Conservation (phyloP, 768 basidiomycete genomes). For the Sarcodon aspratus region DNA sequence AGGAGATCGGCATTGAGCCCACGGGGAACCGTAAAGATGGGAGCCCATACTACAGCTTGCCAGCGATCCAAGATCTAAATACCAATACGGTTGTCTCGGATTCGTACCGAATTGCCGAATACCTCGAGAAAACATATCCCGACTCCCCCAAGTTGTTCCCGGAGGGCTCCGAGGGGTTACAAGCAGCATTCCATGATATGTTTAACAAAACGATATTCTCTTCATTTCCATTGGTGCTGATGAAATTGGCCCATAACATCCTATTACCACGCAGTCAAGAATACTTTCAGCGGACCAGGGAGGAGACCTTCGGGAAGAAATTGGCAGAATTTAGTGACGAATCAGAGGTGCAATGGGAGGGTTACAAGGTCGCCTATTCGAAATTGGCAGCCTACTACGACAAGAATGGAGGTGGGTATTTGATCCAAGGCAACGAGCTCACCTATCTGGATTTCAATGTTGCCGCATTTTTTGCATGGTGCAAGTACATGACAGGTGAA, state of each 20-base stretch:
- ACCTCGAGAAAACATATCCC: no score
- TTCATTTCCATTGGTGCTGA: no score
- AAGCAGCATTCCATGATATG: no score
- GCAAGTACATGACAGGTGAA: conserved; percentile 20
- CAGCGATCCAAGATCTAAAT: no score
- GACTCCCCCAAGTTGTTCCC: conserved; percentile 24
- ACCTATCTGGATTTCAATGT: conserved; percentile 31
- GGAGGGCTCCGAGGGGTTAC: conserved; percentile 15
- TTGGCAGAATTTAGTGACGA: conserved; percentile 23
- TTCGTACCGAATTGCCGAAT: conserved; percentile 16
- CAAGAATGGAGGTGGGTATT: conserved; percentile 3
- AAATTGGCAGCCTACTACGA: conserved; percentile 8
- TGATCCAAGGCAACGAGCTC: conserved; percentile 23
- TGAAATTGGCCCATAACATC: no score
- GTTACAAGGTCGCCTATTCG: conserved; percentile 21
- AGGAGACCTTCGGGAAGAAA: conserved; percentile 18
- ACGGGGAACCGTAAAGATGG: no score
- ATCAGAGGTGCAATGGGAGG: conserved; percentile 27
- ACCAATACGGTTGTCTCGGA: conserved; percentile 11
- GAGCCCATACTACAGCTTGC: no score
- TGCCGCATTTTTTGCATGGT: no score
- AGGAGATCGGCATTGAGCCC: no score
- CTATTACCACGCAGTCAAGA: conserved; percentile 21
- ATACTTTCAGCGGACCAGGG: conserved; percentile 29
- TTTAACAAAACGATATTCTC: no score